Percentiles rank a stretch among this genome's conserved stretches.
phyloP scores from a whole-genome alignment of 805 yeast genomes.

The Wickerhamomyces sydowiorum region DNA sequence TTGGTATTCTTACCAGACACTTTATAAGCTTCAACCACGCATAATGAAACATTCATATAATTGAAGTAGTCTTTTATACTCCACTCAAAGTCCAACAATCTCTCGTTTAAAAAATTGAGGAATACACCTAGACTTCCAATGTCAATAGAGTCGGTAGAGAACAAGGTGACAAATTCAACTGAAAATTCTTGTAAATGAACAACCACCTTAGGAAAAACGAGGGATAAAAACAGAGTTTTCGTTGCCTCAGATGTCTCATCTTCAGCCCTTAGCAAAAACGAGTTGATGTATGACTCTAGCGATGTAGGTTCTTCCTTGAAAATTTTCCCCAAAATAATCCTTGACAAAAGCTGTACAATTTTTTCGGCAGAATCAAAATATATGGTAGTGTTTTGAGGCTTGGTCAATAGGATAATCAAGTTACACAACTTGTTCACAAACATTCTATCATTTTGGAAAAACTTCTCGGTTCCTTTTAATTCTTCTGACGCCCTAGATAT shows the following conservation, averaged over 20 bases:
- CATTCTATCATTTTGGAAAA: constrained; percentile 25
- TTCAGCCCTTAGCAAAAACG: constrained; percentile 10
- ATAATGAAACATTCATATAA: constrained; percentile 17
- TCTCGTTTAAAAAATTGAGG: constrained; percentile 13
- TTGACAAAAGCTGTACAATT: constrained; percentile 28
- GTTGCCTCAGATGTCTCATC: constrained; percentile 10
- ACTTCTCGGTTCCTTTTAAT: constrained; percentile 19
- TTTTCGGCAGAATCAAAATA: constrained; percentile 26
- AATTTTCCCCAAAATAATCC: constrained; percentile 29
- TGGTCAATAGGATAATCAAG: constrained; percentile 23
- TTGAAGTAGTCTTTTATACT: constrained; percentile 20
- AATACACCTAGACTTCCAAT: constrained; percentile 17
- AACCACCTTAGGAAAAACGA: constrained; percentile 24
- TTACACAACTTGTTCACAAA: constrained; percentile 21
- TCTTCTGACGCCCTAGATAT: constrained; percentile 23
- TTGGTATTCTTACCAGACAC: constrained; percentile 10
- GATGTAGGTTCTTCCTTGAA: constrained; percentile 16
- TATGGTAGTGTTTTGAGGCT: constrained; percentile 25
- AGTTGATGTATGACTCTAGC: constrained; percentile 14
- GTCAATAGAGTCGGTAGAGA: constrained; percentile 14
- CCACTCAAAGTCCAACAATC: constrained; percentile 20
- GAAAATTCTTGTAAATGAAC: constrained; percentile 24
- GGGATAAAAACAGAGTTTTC: constrained; percentile 13
- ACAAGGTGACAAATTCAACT: constrained; percentile 16
- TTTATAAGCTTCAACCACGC: constrained; percentile 17